Evolutionary conservation across 768 basidiomycete genomes (phyloP), one percentile per base, ranked within the genome.

Genomic region (Suillus tomentosus): DNA sequence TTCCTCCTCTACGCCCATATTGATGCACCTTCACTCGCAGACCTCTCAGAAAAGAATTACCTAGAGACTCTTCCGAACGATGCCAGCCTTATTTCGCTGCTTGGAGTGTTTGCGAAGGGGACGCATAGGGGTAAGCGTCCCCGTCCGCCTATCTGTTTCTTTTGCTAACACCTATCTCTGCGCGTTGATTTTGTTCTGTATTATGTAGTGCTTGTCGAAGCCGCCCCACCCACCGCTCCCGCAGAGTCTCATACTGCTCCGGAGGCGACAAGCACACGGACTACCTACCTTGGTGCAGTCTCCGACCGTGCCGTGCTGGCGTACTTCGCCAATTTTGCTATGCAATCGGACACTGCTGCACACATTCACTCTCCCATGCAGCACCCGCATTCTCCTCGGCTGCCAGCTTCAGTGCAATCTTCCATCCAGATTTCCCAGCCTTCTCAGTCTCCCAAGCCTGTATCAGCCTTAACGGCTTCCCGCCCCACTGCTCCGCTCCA

Each of bases 11-110:
- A 34, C 53, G 17, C 31, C 1, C 5, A n/a, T 55, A 19, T 60
- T 65, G 51, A 68, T 65, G 60, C 54, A 7, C 7, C 14, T 14
- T 37, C 19, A n/a, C 19, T 34, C 31, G 11, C 53, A 94, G 92
- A 94, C 74, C 79, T 94, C 40, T 94, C 92, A 14, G 89, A 92
- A 75, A 94, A 94, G 80, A 94, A 94, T 65, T 88, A 90, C 10
- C 79, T 93, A 37, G 83, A 90, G 61, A 79, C 79, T 24, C 73
- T 92, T 8, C 82, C 87, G 0, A 76, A 89, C 64, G 82, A 87
- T 50, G 88, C 91, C 2, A 88, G 82, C 3, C 69, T 91, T 27
- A 73, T 92, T 14, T 82, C 85, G 3, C 76, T 94, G 1, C 76
- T 94, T 5, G 80, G 82, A 53, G 71, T 88, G 5, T 93, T 94